These are phyloP conservation scores for Pestalotiopsis sp. DNA, from an alignment of 2,329 filamentous ascomycete species.

Conservation along the genomic window DNA sequence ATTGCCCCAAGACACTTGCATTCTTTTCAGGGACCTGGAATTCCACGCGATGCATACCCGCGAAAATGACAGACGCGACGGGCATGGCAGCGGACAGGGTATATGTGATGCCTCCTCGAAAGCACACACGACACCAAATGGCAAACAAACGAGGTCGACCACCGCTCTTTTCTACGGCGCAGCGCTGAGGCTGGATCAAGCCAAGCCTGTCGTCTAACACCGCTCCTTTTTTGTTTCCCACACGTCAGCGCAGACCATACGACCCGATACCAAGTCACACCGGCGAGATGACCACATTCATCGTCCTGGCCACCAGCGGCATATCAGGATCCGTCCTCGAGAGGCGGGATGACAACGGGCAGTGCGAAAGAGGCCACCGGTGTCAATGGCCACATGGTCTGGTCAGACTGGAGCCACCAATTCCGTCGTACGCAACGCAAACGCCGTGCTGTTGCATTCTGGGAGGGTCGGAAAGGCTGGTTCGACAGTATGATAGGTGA, in stretches of 20 bases:
- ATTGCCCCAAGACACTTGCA: not conserved
- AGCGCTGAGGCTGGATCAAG: not conserved
- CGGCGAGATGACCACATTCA: not conserved
- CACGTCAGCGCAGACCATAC: not conserved
- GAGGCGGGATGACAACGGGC: not conserved
- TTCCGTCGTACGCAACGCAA: not conserved
- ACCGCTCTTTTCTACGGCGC: not conserved
- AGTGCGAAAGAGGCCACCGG: not conserved
- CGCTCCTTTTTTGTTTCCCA: not conserved
- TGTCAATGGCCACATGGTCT: not conserved
- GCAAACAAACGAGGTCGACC: not conserved
- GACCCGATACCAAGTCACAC: not conserved
- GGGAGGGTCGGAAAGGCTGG: not conserved
- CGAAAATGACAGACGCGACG: not conserved
- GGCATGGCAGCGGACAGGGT: not conserved
- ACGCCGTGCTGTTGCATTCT: not conserved
- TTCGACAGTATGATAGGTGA: too few species aligned
- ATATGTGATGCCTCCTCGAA: not conserved
- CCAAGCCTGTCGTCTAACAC: not conserved
- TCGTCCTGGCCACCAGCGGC: constrained; percentile 6
- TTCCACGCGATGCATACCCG: not conserved
- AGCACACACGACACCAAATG: not conserved
- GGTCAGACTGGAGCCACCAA: not conserved
- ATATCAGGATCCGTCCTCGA: constrained; percentile 3
- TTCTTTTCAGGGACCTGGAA: not conserved